phyloP scores from a whole-genome alignment of 1,284 basidiomycete species.

The Malassezia vespertilionis region DNA sequence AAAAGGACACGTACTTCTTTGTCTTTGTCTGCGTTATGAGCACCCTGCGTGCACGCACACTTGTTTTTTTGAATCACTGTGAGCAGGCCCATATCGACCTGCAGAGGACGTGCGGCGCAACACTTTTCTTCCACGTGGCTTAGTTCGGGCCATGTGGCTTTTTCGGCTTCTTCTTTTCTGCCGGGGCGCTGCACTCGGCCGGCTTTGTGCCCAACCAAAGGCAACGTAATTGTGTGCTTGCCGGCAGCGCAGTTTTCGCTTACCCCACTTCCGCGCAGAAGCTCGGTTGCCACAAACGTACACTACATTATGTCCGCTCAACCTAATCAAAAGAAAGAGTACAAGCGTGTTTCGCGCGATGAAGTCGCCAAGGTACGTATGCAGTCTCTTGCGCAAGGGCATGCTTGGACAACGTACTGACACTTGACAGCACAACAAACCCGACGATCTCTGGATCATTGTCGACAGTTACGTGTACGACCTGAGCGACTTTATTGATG shows the following conservation, averaged over 20 bases:
- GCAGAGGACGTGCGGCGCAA: too few species aligned
- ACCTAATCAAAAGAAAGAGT: conserved; percentile 18
- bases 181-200: conserved; percentile 1
- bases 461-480: conserved; percentile 46
- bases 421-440: conserved; percentile 27
- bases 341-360: conserved; percentile 16
- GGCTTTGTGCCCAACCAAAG: conserved; percentile 1
- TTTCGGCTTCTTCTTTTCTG: too few species aligned
- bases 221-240: background rate
- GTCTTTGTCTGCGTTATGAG: conserved; percentile 50
- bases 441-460: conserved; percentile 33
- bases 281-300: too few species aligned
- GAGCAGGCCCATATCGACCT: conserved; percentile 70
- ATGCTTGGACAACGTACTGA: background rate
- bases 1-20: conserved; percentile 92
- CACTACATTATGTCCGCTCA: background rate
- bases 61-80: conserved; percentile 95
- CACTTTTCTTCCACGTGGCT: background rate
- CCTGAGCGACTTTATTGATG: conserved; percentile 43
- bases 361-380: conserved; percentile 18
- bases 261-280: too few species aligned
- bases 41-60: conserved; percentile 53
- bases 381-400: too few species aligned
- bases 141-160: background rate
- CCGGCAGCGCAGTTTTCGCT: background rate